Conservation (phyloP, 2,329 filamentous ascomycete species). For the Colletotrichum agaves region DNA sequence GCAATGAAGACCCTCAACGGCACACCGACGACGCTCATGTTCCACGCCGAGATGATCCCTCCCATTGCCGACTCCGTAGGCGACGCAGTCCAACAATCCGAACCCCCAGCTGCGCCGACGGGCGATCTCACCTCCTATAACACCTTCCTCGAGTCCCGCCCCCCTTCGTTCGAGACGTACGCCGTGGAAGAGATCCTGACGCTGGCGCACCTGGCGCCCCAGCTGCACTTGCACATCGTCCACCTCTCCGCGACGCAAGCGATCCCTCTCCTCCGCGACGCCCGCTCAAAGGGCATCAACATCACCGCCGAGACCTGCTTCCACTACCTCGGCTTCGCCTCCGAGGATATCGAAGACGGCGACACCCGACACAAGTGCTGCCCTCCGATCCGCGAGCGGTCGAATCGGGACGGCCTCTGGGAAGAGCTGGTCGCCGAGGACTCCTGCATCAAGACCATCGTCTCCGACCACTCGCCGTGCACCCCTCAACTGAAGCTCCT, state of each 20-base stretch:
- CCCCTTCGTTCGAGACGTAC: constrained; percentile 89
- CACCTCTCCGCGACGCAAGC: constrained; percentile 91
- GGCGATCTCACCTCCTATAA: constrained; percentile 82
- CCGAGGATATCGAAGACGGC: constrained; percentile 83
- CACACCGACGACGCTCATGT: constrained; percentile 92
- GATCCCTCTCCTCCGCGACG: constrained; percentile 81
- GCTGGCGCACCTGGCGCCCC: constrained; percentile 81
- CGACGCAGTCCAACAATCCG: constrained; percentile 77
- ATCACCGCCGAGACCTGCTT: constrained; percentile 97
- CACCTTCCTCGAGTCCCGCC: constrained; percentile 92
- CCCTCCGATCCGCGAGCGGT: constrained; percentile 84
- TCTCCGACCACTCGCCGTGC: constrained; percentile 96
- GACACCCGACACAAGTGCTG: constrained; percentile 97
- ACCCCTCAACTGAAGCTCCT: constrained; percentile 94
- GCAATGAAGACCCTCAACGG: constrained; percentile 85
- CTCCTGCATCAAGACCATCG: constrained; percentile 89
- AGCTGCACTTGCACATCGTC: constrained; percentile 90
- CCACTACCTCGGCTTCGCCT: constrained; percentile 88
- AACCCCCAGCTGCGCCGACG: constrained; percentile 74
- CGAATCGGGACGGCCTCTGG: constrained; percentile 90
- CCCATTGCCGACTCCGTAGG: constrained; percentile 83
- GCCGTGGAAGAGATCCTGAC: constrained; percentile 89
- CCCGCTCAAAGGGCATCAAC: constrained; percentile 78
- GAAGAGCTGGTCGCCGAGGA: constrained; percentile 76
- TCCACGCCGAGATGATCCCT: constrained; percentile 99